These are phyloP conservation scores for Haplosporangium sp. DNA, from an alignment of 371 early-diverging fungal species.

Conservation along the genomic window DNA sequence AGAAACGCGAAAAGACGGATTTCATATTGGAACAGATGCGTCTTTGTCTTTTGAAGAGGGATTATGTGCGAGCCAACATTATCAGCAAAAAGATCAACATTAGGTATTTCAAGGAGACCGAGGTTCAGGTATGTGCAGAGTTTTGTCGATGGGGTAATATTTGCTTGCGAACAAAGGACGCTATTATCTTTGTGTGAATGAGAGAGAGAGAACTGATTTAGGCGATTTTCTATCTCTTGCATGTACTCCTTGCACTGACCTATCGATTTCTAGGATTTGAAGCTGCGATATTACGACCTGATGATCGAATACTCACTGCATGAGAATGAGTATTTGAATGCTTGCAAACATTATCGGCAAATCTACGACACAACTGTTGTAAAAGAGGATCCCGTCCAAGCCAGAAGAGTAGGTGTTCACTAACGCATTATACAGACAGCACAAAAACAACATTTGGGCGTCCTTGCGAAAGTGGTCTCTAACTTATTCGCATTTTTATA, in stretches of 20 bases:
- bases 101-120: constrained; percentile 89
- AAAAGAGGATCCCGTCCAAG: constrained; percentile 81
- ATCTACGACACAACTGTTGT: constrained; percentile 88
- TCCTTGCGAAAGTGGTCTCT: no score
- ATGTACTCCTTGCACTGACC: not conserved
- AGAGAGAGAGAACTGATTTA: not conserved
- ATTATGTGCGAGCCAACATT: constrained; percentile 92
- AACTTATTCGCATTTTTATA: not conserved
- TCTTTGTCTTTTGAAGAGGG: constrained; percentile 90
- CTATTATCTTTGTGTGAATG: not conserved
- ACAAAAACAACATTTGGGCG: not conserved
- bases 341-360: constrained; percentile 91
- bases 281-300: constrained; percentile 93
- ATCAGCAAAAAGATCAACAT: constrained; percentile 94
- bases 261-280: constrained; percentile 78
- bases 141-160: not conserved
- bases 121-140: constrained; percentile 69
- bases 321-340: constrained; percentile 88
- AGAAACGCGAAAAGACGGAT: constrained; percentile 96
- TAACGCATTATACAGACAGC: not conserved
- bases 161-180: not conserved
- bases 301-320: constrained; percentile 96
- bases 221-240: not conserved
- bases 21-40: constrained; percentile 99
- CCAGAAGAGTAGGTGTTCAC: constrained; percentile 70